phyloP scores from a whole-genome alignment of 306 rosid genomes.

The Cicer judaicum region DNA sequence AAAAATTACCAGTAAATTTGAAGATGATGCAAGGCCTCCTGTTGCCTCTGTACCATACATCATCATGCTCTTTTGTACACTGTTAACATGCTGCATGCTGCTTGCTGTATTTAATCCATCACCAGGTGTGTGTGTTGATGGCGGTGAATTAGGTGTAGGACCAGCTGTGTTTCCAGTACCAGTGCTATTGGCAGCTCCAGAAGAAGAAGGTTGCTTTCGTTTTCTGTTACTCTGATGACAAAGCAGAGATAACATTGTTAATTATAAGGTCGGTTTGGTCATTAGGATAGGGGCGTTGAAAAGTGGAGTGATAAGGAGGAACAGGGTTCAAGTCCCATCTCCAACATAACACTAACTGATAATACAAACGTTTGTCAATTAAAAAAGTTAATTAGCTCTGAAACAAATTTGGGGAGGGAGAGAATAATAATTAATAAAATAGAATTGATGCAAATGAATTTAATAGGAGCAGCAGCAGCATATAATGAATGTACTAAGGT shows the following conservation, averaged over 20 bases:
- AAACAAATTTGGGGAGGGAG: background rate
- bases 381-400: constrained; percentile 21
- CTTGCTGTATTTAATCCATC: constrained; percentile 71
- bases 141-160: constrained; percentile 84
- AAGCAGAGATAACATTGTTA: constrained; percentile 25
- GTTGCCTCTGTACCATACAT: constrained; percentile 74
- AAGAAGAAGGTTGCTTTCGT: constrained; percentile 80
- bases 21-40: constrained; percentile 82
- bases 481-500: background rate
- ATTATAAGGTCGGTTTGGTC: background rate
- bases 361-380: background rate
- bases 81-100: constrained; percentile 71
- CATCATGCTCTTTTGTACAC: constrained; percentile 68
- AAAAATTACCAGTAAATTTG: constrained; percentile 70
- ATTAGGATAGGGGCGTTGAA: background rate
- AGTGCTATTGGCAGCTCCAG: constrained; percentile 94
- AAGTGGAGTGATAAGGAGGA: background rate
- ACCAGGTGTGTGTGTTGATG: constrained; percentile 91
- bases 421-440: background rate
- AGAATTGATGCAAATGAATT: constrained; percentile 33
- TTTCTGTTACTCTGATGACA: constrained; percentile 59
- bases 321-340: background rate
- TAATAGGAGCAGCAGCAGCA: constrained; percentile 8
- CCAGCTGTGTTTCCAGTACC: constrained; percentile 92
- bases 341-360: background rate